Percentiles rank a stretch among this genome's conserved stretches.
Conservation (phyloP, 306 rosid genomes). For the Cicer cuneatum region DNA sequence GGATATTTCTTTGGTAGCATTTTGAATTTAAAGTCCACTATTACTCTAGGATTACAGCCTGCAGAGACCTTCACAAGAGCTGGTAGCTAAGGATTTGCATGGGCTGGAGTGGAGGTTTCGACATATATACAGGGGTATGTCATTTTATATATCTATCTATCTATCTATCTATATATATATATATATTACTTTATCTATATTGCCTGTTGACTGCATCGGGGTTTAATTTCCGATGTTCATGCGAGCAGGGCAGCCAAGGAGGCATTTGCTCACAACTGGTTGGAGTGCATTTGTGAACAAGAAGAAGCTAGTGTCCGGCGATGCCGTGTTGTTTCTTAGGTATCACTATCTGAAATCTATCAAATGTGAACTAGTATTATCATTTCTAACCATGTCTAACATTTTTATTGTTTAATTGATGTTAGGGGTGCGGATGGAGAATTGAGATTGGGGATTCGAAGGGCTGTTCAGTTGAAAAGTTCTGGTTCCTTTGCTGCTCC, state of each 20-base stretch:
- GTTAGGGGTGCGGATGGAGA: slow-evolving; percentile 91
- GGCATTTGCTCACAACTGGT: slow-evolving; percentile 99
- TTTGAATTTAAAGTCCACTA: slow-evolving; percentile 12
- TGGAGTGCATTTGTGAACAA: slow-evolving; percentile 99
- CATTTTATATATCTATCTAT: not conserved
- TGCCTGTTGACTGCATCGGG: not conserved
- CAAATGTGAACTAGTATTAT: not conserved
- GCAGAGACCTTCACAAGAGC: slow-evolving; percentile 98
- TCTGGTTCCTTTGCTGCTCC: slow-evolving; percentile 55
- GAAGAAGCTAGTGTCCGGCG: slow-evolving; percentile 97
- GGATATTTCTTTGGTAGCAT: slow-evolving; percentile 5
- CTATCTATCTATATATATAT: no score
- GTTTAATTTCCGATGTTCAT: slow-evolving; percentile 7
- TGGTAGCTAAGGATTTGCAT: slow-evolving; percentile 93
- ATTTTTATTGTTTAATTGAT: slow-evolving; percentile 5
- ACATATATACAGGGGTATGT: slow-evolving; percentile 87
- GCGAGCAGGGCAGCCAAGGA: slow-evolving; percentile 91
- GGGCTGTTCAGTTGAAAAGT: slow-evolving; percentile 83
- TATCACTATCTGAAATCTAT: slow-evolving; percentile 37
- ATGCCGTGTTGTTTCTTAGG: slow-evolving; percentile 98
- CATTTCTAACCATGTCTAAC: not conserved
- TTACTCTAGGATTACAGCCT: slow-evolving; percentile 80
- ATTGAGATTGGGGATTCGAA: slow-evolving; percentile 84
- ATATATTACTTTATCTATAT: not conserved
- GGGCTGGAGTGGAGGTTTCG: slow-evolving; percentile 95